Conservation (phyloP, 108 stramenopile genomes). For the Discostella stelligeroides region DNA sequence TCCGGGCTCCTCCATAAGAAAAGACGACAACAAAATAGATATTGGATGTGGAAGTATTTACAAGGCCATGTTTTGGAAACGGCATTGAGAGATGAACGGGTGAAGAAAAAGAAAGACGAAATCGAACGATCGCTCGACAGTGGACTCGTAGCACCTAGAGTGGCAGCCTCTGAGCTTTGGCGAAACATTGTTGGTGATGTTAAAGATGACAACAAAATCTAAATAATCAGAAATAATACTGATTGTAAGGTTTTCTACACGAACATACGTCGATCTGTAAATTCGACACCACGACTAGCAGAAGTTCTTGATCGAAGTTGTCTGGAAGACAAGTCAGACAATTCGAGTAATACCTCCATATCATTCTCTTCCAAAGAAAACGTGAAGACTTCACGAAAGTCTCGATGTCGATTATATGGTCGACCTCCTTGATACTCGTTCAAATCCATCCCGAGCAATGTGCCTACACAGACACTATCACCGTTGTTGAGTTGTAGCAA, state of each 20-base stretch:
- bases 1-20: constrained; percentile 57
- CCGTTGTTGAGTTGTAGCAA: constrained; percentile 54
- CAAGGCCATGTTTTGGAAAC: constrained; percentile 32
- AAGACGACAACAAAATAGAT: constrained; percentile 58
- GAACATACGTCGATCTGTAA: constrained; percentile 39
- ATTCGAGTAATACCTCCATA: constrained; percentile 47
- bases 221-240: not conserved
- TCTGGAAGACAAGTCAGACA: constrained; percentile 31
- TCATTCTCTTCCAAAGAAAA: constrained; percentile 79
- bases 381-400: constrained; percentile 66
- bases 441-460: constrained; percentile 32
- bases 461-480: constrained; percentile 36
- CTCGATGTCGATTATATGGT: constrained; percentile 26
- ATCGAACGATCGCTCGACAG: constrained; percentile 51
- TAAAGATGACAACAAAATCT: not conserved
- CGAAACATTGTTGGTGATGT: constrained; percentile 17
- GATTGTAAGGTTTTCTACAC: no score
- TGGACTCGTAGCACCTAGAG: constrained; percentile 60
- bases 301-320: not conserved
- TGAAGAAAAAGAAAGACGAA: constrained; percentile 33
- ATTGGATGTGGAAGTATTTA: constrained; percentile 82
- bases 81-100: constrained; percentile 32
- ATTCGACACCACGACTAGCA: constrained; percentile 30
- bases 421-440: constrained; percentile 35
- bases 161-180: constrained; percentile 59